phyloP scores from a whole-genome alignment of 2,329 filamentous ascomycete genomes.

The Xylaria sp. region DNA sequence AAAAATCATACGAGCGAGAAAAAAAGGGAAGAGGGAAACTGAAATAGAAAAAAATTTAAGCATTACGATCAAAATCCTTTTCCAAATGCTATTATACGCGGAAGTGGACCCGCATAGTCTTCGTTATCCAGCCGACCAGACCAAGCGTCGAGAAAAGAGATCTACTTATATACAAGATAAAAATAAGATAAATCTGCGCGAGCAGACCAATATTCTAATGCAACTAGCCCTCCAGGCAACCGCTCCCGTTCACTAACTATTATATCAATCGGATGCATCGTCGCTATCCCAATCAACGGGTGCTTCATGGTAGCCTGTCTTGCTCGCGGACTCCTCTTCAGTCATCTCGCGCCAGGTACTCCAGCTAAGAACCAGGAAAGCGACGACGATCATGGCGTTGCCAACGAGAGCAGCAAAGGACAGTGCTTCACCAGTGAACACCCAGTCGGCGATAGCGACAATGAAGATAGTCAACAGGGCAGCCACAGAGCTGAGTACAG shows the following conservation, averaged over 20 bases:
- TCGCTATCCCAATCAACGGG: slow-evolving; percentile 35
- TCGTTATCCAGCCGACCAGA: neutral
- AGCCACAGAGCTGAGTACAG: slow-evolving; percentile 91
- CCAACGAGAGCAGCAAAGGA: slow-evolving; percentile 80
- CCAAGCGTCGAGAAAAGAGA: neutral
- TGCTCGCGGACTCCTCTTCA: slow-evolving; percentile 65
- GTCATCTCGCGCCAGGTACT: slow-evolving; percentile 94
- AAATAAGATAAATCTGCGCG: neutral
- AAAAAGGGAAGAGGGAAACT: fast-evolving
- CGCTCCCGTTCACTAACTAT: neutral
- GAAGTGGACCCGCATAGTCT: neutral
- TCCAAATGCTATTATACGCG: neutral
- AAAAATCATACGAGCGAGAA: neutral
- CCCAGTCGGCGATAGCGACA: slow-evolving; percentile 90
- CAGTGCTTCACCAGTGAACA: slow-evolving; percentile 81
- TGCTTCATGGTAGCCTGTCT: slow-evolving; percentile 25
- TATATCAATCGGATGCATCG: slow-evolving; percentile 5
- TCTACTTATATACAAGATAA: slow-evolving; percentile 10
- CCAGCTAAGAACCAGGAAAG: slow-evolving; percentile 88
- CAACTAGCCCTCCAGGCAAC: neutral
- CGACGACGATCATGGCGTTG: slow-evolving; percentile 86
- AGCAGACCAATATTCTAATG: slow-evolving; percentile 7
- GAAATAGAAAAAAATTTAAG: neutral
- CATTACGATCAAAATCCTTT: neutral
- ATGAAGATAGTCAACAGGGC: slow-evolving; percentile 96